These are phyloP conservation scores for Monilinia fructicola DNA, from an alignment of 2,329 filamentous ascomycete species.

Conservation along the genomic window DNA sequence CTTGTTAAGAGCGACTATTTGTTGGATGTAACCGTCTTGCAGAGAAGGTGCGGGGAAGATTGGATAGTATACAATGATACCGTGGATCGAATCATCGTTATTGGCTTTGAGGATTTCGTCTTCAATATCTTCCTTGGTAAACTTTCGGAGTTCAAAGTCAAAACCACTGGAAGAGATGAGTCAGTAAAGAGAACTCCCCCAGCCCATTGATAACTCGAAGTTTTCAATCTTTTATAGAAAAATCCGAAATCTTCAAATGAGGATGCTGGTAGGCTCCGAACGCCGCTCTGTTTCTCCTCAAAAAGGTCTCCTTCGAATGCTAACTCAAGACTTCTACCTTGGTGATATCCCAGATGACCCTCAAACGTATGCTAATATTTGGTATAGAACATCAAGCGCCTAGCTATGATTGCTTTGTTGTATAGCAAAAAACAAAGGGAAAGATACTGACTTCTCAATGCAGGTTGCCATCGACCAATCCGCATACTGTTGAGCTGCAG, in stretches of 20 bases:
- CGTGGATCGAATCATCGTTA: conserved; percentile 72
- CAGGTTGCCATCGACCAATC: conserved; percentile 98
- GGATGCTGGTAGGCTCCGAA: background rate
- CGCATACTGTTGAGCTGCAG: conserved; percentile 88
- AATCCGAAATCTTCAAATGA: background rate
- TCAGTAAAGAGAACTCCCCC: conserved; percentile 12
- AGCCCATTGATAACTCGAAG: background rate
- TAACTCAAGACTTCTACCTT: background rate
- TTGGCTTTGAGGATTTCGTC: conserved; percentile 86
- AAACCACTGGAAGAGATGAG: conserved; percentile 65
- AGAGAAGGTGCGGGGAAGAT: conserved; percentile 79
- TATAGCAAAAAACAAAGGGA: conserved; percentile 5
- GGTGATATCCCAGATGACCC: background rate
- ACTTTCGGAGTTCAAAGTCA: conserved; percentile 78
- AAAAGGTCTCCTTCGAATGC: background rate
- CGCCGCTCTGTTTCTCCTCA: background rate
- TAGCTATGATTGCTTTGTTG: background rate
- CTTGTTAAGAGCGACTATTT: conserved; percentile 85
- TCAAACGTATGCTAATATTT: background rate
- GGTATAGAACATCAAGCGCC: background rate
- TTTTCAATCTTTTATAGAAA: background rate
- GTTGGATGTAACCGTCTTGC: conserved; percentile 94
- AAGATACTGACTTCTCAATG: conserved; percentile 76
- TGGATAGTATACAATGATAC: conserved; percentile 96
- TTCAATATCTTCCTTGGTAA: conserved; percentile 86